Conservation (phyloP, 345 rosid species). For the Salix dunnii region DNA sequence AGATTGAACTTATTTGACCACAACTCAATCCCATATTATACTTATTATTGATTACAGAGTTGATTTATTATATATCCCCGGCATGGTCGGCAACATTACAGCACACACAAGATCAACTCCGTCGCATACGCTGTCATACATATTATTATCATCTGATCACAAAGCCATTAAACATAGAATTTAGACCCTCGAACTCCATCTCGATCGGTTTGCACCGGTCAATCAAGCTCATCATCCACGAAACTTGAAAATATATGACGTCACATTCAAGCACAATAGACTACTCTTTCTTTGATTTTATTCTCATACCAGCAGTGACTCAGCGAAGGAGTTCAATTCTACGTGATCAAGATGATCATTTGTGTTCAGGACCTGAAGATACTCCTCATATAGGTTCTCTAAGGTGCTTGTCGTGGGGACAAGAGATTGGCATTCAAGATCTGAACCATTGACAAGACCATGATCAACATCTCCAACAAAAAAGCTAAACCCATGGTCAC, state of each 20-base stretch:
- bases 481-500: slow-evolving; percentile 15
- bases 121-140: neutral
- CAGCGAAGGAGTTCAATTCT: slow-evolving; percentile 31
- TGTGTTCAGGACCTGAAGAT: slow-evolving; percentile 35
- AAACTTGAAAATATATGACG: neutral
- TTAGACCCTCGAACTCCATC: neutral
- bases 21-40: no score
- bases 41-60: no score
- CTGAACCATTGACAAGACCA: slow-evolving; percentile 21
- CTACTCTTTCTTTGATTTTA: no score
- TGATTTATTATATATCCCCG: no score
- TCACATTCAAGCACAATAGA: neutral
- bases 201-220: neutral
- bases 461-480: slow-evolving; percentile 14
- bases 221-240: neutral
- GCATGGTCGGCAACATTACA: neutral
- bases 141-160: neutral
- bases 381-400: slow-evolving; percentile 44
- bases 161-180: neutral
- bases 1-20: no score
- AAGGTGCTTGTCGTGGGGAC: slow-evolving; percentile 14
- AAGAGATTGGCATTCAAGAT: slow-evolving; percentile 27
- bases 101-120: neutral
- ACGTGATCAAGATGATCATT: slow-evolving; percentile 23
- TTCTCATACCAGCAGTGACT: slow-evolving; percentile 27